Base-by-base conservation (phyloP, 2,329 filamentous ascomycete species). In the Stachybotrys chartarum region DNA sequence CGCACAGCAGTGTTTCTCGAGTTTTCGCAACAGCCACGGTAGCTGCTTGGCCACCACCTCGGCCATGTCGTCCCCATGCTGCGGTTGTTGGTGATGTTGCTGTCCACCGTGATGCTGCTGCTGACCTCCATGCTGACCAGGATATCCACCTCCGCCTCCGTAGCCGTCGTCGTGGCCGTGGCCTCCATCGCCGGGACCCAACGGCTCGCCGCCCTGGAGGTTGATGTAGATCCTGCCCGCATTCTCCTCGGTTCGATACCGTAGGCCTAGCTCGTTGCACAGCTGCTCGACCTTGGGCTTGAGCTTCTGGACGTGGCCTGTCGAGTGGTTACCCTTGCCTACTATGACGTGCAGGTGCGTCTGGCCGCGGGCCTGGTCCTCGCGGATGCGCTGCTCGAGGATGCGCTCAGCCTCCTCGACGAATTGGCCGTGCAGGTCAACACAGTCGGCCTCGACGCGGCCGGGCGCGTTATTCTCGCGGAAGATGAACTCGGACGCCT, bases 331-430 rank as follows among this genome's bases (percentile, higher is more conserved):
- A 3, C 94, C 94, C 73, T 93, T 96, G 66, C 94, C 94, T 32
- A 97, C 93, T 66, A 99, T 97, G 46, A 96, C 92, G 74, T 96
- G 91, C 55, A 99, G 76, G 74, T 96, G 90, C 18, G 78, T 83
- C 75, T 96, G 87, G 0, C 90, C 90, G 42, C 83, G 80, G 54
- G 80, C 71, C 68, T 84, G 83, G 56, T 91, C 91, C 62, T 89
- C 86, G 61, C 84, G 83, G 66, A 99, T 96, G 61, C 94, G 82
- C 72, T 90, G 80, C 74, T 93, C 90, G 24, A 97, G 77, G 56
- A 97, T 94, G 60, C 90, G 83, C 76, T 96, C 91, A 6, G 94
- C 94, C 76, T 97, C 94, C 69, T 96, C 90, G 57, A 96, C 92
- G 66, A 88, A 97, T 68, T 95, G 88, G 3, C 94, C 94, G 71